Evolutionary conservation across 768 basidiomycete species (phyloP).

Genomic region (Hypholoma sublateritium): DNA sequence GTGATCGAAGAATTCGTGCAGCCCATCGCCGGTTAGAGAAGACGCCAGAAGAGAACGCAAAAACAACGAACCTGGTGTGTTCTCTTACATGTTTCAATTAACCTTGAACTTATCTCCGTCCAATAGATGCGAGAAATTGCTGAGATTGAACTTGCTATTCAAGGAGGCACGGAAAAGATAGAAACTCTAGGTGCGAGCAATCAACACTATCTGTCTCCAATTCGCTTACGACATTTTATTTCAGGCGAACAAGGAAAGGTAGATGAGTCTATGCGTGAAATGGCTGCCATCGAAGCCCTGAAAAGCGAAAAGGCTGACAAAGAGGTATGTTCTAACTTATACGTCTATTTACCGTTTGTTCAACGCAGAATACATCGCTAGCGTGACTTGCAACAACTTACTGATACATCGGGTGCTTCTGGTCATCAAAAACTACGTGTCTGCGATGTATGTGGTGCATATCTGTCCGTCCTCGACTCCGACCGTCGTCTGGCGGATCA

Average conservation of each 20-base stretch:
- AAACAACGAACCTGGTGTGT: slow-evolving; percentile 91
- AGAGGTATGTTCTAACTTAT: slow-evolving; percentile 58
- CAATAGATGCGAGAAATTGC: slow-evolving; percentile 96
- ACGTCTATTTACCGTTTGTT: slow-evolving; percentile 6
- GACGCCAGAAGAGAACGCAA: slow-evolving; percentile 99
- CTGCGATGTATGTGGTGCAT: slow-evolving; percentile 99
- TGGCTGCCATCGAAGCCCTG: slow-evolving; percentile 95
- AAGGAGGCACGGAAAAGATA: slow-evolving; percentile 98
- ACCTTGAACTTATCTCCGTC: not conserved
- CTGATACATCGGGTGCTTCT: slow-evolving; percentile 97
- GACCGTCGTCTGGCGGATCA: slow-evolving; percentile 98
- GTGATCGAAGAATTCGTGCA: slow-evolving; percentile 92
- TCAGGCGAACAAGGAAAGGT: slow-evolving; percentile 98
- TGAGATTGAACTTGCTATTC: slow-evolving; percentile 98
- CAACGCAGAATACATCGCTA: slow-evolving; percentile 27
- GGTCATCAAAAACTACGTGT: slow-evolving; percentile 99
- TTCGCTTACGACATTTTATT: slow-evolving; percentile 13
- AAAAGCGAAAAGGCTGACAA: slow-evolving; percentile 96
- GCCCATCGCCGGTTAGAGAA: slow-evolving; percentile 96
- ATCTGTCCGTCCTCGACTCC: slow-evolving; percentile 95
- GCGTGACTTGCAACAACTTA: slow-evolving; percentile 93
- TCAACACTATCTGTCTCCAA: slow-evolving; percentile 8
- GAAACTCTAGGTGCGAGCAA: slow-evolving; percentile 74
- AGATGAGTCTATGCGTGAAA: slow-evolving; percentile 97
- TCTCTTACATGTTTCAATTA: slow-evolving; percentile 1